These are phyloP conservation scores for Nidula microcarpa DNA, from an alignment of 768 basidiomycete genomes.

Conservation along the genomic window DNA sequence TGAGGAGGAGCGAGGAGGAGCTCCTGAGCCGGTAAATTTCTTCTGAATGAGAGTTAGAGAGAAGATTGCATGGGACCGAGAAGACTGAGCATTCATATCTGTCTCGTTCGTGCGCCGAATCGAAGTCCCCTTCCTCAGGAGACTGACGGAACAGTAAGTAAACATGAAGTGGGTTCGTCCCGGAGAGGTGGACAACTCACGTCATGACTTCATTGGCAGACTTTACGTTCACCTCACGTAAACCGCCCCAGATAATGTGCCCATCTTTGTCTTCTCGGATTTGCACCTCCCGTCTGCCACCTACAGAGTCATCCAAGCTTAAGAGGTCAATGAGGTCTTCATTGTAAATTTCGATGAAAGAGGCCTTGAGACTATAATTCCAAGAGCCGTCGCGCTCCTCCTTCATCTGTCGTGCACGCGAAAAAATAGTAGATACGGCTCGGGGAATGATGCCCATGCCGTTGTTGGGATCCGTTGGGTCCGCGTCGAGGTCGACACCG, in stretches of 20 bases:
- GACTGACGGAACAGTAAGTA: slow-evolving; percentile 35
- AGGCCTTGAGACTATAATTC: slow-evolving; percentile 80
- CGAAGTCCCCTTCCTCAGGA: slow-evolving; percentile 85
- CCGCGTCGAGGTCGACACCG: slow-evolving; percentile 85
- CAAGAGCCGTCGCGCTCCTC: slow-evolving; percentile 72
- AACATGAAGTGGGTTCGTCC: slow-evolving; percentile 4
- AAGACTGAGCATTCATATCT: slow-evolving; percentile 98
- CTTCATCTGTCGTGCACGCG: slow-evolving; percentile 69
- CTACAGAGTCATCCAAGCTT: slow-evolving; percentile 63
- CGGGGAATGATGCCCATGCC: slow-evolving; percentile 95
- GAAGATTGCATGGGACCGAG: slow-evolving; percentile 98
- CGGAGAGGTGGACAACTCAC: slow-evolving; percentile 43
- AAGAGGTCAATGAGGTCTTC: slow-evolving; percentile 98
- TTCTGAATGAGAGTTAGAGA: slow-evolving; percentile 92
- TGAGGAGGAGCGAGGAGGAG: slow-evolving; percentile 72
- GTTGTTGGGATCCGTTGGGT: slow-evolving; percentile 78
- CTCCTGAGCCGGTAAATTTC: slow-evolving; percentile 70
- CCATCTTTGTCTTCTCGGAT: slow-evolving; percentile 98
- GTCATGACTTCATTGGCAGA: slow-evolving; percentile 88
- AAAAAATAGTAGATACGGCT: slow-evolving; percentile 87
- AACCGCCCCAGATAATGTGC: slow-evolving; percentile 94
- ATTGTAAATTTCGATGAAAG: slow-evolving; percentile 98
- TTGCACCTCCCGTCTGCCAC: slow-evolving; percentile 80
- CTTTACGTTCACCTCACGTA: slow-evolving; percentile 88
- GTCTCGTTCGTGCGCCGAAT: slow-evolving; percentile 95